phyloP scores from a whole-genome alignment of 208 protist species.

The Sergeia podlipaevii region DNA sequence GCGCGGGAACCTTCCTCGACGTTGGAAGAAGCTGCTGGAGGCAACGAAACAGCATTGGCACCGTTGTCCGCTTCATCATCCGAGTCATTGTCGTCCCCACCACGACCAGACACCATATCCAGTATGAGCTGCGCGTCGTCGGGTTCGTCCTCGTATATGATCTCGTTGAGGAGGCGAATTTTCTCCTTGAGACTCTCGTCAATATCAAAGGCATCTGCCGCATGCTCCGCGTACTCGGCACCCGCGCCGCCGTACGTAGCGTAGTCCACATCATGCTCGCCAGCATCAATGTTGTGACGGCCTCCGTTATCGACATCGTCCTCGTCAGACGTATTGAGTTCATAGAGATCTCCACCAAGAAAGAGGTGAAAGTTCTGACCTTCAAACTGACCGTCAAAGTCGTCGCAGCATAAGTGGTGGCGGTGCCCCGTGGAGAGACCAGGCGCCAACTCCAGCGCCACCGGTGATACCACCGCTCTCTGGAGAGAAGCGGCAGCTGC shows the following conservation, averaged over 20 bases:
- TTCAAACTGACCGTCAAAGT: conserved; percentile 32
- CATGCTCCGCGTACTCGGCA: conserved; percentile 19
- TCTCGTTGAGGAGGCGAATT: conserved; percentile 78
- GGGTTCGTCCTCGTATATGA: conserved; percentile 90
- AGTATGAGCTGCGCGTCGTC: conserved; percentile 75
- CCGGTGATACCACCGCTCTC: background rate
- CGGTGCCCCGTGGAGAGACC: background rate
- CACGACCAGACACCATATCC: conserved; percentile 24
- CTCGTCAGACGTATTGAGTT: conserved; percentile 36
- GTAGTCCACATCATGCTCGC: conserved; percentile 14
- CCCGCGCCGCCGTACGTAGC: conserved; percentile 7
- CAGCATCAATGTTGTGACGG: too few species aligned
- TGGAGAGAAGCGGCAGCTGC: background rate
- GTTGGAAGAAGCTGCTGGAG: background rate
- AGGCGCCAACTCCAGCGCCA: background rate
- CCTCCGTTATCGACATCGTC: conserved; percentile 34
- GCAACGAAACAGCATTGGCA: background rate
- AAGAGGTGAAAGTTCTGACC: conserved; percentile 28
- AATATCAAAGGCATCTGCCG: conserved; percentile 47
- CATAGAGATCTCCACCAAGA: conserved; percentile 44
- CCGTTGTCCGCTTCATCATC: conserved; percentile 11
- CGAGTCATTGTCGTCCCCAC: conserved; percentile 22
- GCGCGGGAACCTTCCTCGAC: background rate
- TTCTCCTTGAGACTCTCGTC: conserved; percentile 77
- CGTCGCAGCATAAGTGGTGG: conserved; percentile 11